phyloP scores from a whole-genome alignment of 2,329 filamentous ascomycete species.

The Fusarium verticillioides region DNA sequence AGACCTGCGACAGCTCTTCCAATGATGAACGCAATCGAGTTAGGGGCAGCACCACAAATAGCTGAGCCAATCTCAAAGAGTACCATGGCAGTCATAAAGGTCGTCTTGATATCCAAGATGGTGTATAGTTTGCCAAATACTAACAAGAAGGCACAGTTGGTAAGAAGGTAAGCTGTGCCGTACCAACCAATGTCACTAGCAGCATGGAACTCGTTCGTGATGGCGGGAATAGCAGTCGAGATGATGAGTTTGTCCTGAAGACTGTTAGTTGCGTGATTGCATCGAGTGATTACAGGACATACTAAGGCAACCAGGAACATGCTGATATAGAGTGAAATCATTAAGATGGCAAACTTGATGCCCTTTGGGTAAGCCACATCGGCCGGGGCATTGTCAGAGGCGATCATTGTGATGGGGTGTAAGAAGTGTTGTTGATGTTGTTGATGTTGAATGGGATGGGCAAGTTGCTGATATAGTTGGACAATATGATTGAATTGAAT shows the following conservation, averaged over 20 bases:
- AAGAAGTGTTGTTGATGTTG: neutral
- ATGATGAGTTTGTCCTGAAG: conserved; percentile 52
- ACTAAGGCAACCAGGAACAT: conserved; percentile 16
- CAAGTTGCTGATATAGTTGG: neutral
- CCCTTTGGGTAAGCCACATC: conserved; percentile 1
- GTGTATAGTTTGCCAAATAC: conserved; percentile 56
- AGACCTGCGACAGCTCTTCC: conserved; percentile 63
- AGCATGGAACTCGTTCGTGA: conserved; percentile 48
- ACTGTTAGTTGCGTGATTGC: neutral
- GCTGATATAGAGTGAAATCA: conserved; percentile 16
- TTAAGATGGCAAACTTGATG: neutral
- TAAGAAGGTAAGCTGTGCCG: conserved; percentile 52
- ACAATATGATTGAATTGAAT: neutral
- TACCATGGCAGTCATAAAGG: conserved; percentile 41
- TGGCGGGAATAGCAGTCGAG: conserved; percentile 49
- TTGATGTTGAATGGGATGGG: too few relatives aligned
- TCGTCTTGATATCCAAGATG: conserved; percentile 49
- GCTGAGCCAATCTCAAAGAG: conserved; percentile 48
- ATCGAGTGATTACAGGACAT: neutral
- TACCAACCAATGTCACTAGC: conserved; percentile 47
- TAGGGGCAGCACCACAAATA: conserved; percentile 47
- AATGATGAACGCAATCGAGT: conserved; percentile 60
- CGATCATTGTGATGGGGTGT: neutral
- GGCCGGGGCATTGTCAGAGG: neutral
- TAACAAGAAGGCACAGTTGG: conserved; percentile 50